phyloP scores from a whole-genome alignment of 768 basidiomycete species.

The Suillus ampliporus region DNA sequence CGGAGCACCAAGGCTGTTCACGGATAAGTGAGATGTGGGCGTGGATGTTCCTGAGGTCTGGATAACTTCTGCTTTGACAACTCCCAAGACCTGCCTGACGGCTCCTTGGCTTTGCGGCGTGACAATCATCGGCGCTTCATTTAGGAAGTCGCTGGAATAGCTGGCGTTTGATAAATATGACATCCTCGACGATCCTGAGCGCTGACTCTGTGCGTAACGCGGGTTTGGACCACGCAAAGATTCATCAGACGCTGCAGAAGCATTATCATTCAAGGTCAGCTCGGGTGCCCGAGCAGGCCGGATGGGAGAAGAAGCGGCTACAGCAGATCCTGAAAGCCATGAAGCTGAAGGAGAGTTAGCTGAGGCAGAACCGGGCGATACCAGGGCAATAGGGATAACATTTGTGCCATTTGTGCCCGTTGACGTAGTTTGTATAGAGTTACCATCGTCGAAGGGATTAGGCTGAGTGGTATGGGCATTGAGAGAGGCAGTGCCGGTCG shows the following conservation, averaged over 20 bases:
- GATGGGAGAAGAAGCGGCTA: conserved; percentile 46
- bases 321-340: conserved; percentile 34
- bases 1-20: conserved; percentile 49
- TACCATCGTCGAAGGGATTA: conserved; percentile 79
- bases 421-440: conserved; percentile 79
- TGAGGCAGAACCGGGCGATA: conserved; percentile 58
- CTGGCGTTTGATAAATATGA: conserved; percentile 80
- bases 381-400: conserved; percentile 86
- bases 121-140: conserved; percentile 83
- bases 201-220: conserved; percentile 51
- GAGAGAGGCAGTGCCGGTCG: conserved; percentile 6
- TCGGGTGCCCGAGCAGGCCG: conserved; percentile 67
- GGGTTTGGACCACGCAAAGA: conserved; percentile 45
- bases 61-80: conserved; percentile 81
- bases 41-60: conserved; percentile 54
- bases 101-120: conserved; percentile 66
- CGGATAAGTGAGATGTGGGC: conserved; percentile 30
- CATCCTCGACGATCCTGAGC: conserved; percentile 61
- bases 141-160: conserved; percentile 78
- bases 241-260: conserved; percentile 65
- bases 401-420: conserved; percentile 82
- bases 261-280: conserved; percentile 64
- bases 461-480: conserved; percentile 32
- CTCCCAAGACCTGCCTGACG: conserved; percentile 75
- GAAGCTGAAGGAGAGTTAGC: conserved; percentile 34